phyloP scores from a whole-genome alignment of 2,329 filamentous ascomycete genomes.

The Stemphylium lycopersici region DNA sequence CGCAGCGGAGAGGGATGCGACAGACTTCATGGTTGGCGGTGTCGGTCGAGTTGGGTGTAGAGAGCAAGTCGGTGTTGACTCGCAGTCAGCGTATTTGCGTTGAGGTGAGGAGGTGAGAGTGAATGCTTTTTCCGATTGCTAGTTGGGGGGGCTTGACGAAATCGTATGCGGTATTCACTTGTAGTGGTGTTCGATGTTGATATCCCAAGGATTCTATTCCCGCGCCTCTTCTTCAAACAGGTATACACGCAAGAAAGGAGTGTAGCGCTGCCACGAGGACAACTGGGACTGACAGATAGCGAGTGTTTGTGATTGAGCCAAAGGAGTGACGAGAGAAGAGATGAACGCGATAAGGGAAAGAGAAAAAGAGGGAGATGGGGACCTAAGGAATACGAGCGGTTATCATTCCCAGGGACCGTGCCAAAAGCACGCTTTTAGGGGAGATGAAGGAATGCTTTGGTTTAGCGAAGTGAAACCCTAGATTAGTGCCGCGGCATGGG shows the following conservation, averaged over 20 bases:
- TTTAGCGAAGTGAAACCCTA: slow-evolving; percentile 45
- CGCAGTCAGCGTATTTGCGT: not conserved
- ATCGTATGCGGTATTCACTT: not conserved
- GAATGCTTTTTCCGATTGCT: slow-evolving; percentile 7
- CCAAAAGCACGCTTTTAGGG: slow-evolving; percentile 28
- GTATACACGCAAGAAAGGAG: slow-evolving; percentile 38
- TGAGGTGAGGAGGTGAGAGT: too few species aligned
- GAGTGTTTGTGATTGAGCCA: slow-evolving; percentile 32
- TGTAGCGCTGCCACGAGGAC: slow-evolving; percentile 28
- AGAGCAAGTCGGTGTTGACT: slow-evolving; percentile 6
- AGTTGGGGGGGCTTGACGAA: not conserved
- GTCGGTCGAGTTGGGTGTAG: slow-evolving; percentile 2
- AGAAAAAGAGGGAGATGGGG: slow-evolving; percentile 22
- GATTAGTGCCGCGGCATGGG: slow-evolving; percentile 30
- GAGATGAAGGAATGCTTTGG: slow-evolving; percentile 49
- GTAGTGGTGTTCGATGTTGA: too few species aligned
- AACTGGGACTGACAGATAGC: slow-evolving; percentile 23
- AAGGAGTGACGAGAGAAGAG: slow-evolving; percentile 39
- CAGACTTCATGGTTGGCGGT: slow-evolving; percentile 41
- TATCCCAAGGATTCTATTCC: not conserved
- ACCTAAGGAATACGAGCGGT: slow-evolving; percentile 26
- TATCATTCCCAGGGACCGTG: slow-evolving; percentile 37
- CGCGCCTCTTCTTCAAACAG: slow-evolving; percentile 16
- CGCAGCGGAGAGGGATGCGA: slow-evolving; percentile 34
- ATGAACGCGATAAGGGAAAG: slow-evolving; percentile 29